These are phyloP conservation scores for Aphanomyces cochlioides DNA, from an alignment of 352 stramenopile species.

Conservation along the genomic window DNA sequence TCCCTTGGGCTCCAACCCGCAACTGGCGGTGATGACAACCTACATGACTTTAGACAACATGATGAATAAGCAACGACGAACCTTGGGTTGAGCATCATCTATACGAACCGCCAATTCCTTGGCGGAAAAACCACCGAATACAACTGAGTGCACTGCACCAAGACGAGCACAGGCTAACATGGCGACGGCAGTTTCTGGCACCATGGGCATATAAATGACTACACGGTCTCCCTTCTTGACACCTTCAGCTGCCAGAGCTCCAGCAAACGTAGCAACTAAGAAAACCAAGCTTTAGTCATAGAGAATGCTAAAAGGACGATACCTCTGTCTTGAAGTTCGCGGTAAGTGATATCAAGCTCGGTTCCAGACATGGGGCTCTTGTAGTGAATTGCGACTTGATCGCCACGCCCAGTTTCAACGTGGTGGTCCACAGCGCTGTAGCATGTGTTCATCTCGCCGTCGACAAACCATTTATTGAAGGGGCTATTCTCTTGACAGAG, in stretches of 20 bases:
- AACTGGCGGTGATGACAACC: conserved; percentile 65
- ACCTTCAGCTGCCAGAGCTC: conserved; percentile 52
- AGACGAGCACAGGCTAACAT: conserved; percentile 98
- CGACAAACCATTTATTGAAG: conserved; percentile 46
- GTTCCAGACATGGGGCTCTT: conserved; percentile 56
- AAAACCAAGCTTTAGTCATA: too few relatives aligned
- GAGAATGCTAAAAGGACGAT: background rate
- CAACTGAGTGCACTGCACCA: conserved; percentile 92
- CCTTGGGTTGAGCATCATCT: conserved; percentile 73
- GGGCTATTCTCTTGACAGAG: conserved; percentile 34
- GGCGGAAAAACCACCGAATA: conserved; percentile 87
- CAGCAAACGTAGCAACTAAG: conserved; percentile 56
- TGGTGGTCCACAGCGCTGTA: conserved; percentile 65
- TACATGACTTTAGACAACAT: background rate
- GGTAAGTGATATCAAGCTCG: conserved; percentile 68
- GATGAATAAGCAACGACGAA: conserved; percentile 1
- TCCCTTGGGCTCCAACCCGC: conserved; percentile 64
- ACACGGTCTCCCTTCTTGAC: conserved; percentile 93
- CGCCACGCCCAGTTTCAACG: conserved; percentile 49
- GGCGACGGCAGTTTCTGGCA: conserved; percentile 95
- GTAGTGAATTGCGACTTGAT: conserved; percentile 53
- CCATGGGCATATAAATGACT: conserved; percentile 99
- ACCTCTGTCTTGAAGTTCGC: conserved; percentile 63
- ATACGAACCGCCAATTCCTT: conserved; percentile 81
- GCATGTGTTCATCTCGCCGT: conserved; percentile 64